Evolutionary conservation across 2,329 filamentous ascomycete genomes (phyloP), one percentile per base, ranked within the genome.

Genomic region (Pseudogymnoascus destructans): DNA sequence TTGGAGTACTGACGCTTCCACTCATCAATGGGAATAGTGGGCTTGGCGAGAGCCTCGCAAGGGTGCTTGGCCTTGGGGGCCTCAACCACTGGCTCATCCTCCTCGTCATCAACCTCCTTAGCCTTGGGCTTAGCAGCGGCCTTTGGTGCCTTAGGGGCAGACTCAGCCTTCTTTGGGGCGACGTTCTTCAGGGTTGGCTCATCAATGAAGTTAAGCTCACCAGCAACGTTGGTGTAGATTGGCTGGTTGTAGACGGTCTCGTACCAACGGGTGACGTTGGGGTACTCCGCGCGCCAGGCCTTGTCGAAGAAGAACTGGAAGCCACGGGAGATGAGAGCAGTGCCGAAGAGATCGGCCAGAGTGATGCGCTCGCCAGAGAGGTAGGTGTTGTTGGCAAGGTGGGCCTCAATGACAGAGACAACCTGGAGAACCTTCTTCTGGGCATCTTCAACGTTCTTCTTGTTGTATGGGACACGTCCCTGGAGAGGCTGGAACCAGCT

Each of bases 1-100:
- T 98, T 98, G 70, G 93, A 98, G 84, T 95, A 98, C 75, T 89
- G 85, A 71, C 93, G 90, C 87, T 98, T 98, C 88, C 86, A 95
- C 77, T 98, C 93, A 72, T 98, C 93, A 59, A 98, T 81, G 67
- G 86, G 79, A 71, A 95, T 81, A 60, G 85, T 84, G 62, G 93
- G 78, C 72, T 85, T 86, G 70, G 85, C 83, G 59, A 97, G 87
- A 66, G 82, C 74, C 74, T 95, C 92, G 64, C 95, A 81, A 67
- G 93, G 91, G 80, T 98, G 93, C 87, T 97, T 98, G 72, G 91
- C 76, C 85, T 96, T 97, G 70, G 89, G 88, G 63, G 83, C 81
- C 60, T 79, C 74, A 57, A 71, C 70, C 61, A 73, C 70, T 56
- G 77, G 77, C 64, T 81, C 78, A 63, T 83, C 80, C 59, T 84